Evolutionary conservation across 805 yeast species (phyloP).

Genomic region (Wickerhamomyces silvicola): DNA sequence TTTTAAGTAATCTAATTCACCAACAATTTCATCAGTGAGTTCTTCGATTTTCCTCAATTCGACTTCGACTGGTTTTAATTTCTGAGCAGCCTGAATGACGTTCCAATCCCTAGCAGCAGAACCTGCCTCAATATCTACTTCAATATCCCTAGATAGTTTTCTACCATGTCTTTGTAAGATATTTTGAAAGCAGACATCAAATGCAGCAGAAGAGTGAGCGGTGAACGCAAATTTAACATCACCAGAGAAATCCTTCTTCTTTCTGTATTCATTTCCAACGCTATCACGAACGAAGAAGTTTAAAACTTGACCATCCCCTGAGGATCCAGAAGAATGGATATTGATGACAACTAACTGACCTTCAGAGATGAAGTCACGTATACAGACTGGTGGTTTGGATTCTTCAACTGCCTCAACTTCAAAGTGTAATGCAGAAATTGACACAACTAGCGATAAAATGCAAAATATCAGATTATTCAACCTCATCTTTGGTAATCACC

Average conservation of each 20-base stretch:
- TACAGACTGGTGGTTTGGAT: conserved; percentile 60
- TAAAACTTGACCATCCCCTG: conserved; percentile 84
- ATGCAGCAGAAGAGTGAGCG: conserved; percentile 72
- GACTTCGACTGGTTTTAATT: conserved; percentile 87
- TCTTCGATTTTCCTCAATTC: conserved; percentile 85
- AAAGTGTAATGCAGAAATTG: conserved; percentile 39
- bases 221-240: conserved; percentile 74
- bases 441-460: conserved; percentile 7
- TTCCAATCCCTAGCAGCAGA: conserved; percentile 98
- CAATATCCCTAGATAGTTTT: conserved; percentile 60
- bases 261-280: conserved; percentile 79
- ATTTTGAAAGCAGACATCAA: conserved; percentile 90
- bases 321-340: conserved; percentile 63
- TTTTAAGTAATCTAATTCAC: conserved; percentile 78
- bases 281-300: conserved; percentile 65
- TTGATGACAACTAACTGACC: conserved; percentile 86
- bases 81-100: conserved; percentile 85
- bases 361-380: conserved; percentile 83
- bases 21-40: conserved; percentile 71
- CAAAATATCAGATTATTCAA: conserved; percentile 5
- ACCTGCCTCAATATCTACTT: conserved; percentile 90
- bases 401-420: conserved; percentile 43
- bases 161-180: conserved; percentile 35
- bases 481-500: no score
- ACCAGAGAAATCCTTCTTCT: conserved; percentile 70